A percentile compares a stretch with the other conserved stretches of the same genome.
Conservation (phyloP, 192 early-diverging fungal genomes). For the Phlyctochytrium planicorne region DNA sequence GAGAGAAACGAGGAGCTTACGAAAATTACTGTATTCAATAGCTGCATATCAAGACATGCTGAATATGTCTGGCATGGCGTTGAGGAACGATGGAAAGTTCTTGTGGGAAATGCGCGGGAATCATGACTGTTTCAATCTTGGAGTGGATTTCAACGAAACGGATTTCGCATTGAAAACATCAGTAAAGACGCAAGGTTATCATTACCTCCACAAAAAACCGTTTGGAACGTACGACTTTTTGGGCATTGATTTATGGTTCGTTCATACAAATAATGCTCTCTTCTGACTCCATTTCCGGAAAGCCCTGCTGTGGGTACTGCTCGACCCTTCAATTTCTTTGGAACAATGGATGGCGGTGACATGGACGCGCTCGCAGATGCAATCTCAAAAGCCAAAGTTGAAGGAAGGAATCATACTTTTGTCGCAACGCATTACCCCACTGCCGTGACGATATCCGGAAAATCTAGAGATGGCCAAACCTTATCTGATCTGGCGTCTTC, state of each 20-base stretch:
- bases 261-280: conserved; percentile 14
- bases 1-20: background rate
- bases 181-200: conserved; percentile 25
- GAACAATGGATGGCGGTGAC: conserved; percentile 68
- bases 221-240: conserved; percentile 85
- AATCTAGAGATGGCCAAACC: conserved; percentile 52
- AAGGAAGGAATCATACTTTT: conserved; percentile 63
- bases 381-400: conserved; percentile 36
- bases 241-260: conserved; percentile 75
- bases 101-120: conserved; percentile 91
- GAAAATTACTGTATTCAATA: too few species aligned
- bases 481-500: conserved; percentile 59
- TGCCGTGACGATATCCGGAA: conserved; percentile 73
- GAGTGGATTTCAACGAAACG: conserved; percentile 2
- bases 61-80: conserved; percentile 45
- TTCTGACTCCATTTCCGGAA: background rate
- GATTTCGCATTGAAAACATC: conserved; percentile 1
- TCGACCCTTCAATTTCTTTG: conserved; percentile 89
- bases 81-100: conserved; percentile 55
- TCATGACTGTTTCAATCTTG: conserved; percentile 89
- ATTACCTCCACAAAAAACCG: conserved; percentile 35
- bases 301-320: conserved; percentile 68
- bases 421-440: conserved; percentile 74
- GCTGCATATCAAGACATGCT: conserved; percentile 61
- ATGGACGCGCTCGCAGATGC: conserved; percentile 69